Percentiles rank a stretch among this genome's conserved stretches.
phyloP scores from a whole-genome alignment of 2,329 filamentous ascomycete species.

The Dactylellina drechsleri region DNA sequence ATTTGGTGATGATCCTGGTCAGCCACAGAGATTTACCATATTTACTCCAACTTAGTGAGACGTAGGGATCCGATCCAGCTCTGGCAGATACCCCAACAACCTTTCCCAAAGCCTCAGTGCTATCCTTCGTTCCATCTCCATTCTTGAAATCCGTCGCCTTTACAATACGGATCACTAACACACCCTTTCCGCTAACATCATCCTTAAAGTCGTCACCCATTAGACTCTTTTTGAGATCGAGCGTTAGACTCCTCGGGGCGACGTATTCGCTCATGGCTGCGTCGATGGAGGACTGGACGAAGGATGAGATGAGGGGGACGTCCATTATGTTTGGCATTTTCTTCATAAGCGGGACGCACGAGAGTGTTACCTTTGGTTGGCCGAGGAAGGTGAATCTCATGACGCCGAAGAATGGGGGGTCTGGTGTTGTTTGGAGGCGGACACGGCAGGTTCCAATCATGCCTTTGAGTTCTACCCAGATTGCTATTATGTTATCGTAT shows the following conservation, averaged over 20 bases:
- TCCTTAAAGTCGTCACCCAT: slow-evolving; percentile 82
- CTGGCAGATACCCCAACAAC: slow-evolving; percentile 61
- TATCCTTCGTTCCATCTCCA: slow-evolving; percentile 66
- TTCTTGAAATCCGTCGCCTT: slow-evolving; percentile 76
- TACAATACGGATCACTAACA: slow-evolving; percentile 74
- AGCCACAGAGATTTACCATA: slow-evolving; percentile 76
- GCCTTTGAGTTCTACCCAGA: slow-evolving; percentile 80
- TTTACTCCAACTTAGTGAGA: slow-evolving; percentile 79
- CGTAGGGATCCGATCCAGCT: slow-evolving; percentile 75
- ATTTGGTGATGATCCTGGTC: slow-evolving; percentile 60
- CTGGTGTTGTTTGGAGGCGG: slow-evolving; percentile 77
- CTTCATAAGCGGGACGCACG: slow-evolving; percentile 76
- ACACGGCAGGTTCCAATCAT: slow-evolving; percentile 72
- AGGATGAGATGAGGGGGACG: slow-evolving; percentile 77
- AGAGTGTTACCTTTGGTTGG: slow-evolving; percentile 76
- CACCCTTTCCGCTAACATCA: slow-evolving; percentile 73
- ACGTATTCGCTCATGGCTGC: slow-evolving; percentile 80
- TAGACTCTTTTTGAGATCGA: slow-evolving; percentile 80
- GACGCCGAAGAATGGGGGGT: slow-evolving; percentile 80
- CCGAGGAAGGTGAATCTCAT: slow-evolving; percentile 79
- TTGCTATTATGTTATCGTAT: slow-evolving; percentile 64
- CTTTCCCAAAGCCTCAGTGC: slow-evolving; percentile 25
- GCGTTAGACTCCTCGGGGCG: slow-evolving; percentile 73
- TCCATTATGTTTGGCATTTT: slow-evolving; percentile 79
- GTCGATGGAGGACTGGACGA: slow-evolving; percentile 78